Percentiles rank a stretch among this genome's conserved stretches.
phyloP scores from a whole-genome alignment of 1,284 basidiomycete species.

The Pseudozyma thailandica region DNA sequence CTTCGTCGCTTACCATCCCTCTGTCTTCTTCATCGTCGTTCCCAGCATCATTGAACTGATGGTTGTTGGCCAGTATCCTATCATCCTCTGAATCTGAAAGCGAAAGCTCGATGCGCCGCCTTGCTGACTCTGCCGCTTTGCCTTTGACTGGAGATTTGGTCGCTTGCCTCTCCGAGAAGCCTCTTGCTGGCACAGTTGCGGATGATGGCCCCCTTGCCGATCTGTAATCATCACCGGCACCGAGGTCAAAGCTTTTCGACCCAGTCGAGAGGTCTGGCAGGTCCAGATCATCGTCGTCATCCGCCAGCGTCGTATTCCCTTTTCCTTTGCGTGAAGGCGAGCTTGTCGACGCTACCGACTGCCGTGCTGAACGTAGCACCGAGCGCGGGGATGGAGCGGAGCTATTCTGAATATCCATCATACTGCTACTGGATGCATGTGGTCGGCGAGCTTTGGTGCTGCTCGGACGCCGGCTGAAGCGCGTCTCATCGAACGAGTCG shows the following conservation, averaged over 20 bases:
- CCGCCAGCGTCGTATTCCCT: constrained; percentile 49
- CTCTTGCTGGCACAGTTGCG: constrained; percentile 10
- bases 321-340: no score
- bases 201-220: constrained; percentile 4
- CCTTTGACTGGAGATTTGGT: constrained; percentile 16
- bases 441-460: constrained; percentile 5
- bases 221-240: constrained; percentile 48
- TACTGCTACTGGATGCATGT: constrained; percentile 38
- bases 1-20: constrained; percentile 12
- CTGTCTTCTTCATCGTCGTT: constrained; percentile 12
- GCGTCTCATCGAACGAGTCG: constrained; percentile 39
- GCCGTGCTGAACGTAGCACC: constrained; percentile 22
- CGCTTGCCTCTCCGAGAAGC: constrained; percentile 24
- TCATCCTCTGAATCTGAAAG: constrained; percentile 43
- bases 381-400: constrained; percentile 46
- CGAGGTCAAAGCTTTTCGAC: constrained; percentile 53
- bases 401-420: constrained; percentile 54
- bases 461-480: constrained; percentile 17
- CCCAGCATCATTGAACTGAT: constrained; percentile 13
- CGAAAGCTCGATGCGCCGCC: constrained; percentile 12
- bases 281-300: constrained; percentile 65
- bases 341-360: constrained; percentile 9
- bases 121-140: constrained; percentile 4
- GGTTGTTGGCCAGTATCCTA: constrained; percentile 13
- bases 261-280: constrained; percentile 40